Evolutionary conservation across 345 rosid genomes (phyloP).

Genomic region (Arabidopsis suecica): DNA sequence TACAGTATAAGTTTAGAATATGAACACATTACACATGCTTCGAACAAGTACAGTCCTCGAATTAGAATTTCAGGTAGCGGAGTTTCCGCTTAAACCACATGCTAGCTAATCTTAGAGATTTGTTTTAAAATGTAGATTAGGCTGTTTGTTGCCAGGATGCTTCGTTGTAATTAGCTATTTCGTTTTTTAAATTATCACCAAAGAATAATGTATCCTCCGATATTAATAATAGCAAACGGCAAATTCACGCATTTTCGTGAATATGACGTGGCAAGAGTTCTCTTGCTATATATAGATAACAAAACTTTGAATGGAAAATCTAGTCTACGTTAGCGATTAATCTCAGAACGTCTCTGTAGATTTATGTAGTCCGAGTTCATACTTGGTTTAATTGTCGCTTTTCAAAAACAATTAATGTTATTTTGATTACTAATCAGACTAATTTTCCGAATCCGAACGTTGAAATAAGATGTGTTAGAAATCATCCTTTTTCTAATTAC

Average conservation of each 20-base stretch:
- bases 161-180: slow-evolving; percentile 32
- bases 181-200: slow-evolving; percentile 3
- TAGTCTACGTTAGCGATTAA: slow-evolving; percentile 17
- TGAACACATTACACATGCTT: slow-evolving; percentile 36
- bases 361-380: too few relatives aligned
- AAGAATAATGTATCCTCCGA: background rate
- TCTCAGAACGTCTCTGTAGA: background rate
- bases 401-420: too few relatives aligned
- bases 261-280: background rate
- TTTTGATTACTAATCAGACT: too few relatives aligned
- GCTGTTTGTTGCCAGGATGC: slow-evolving; percentile 29
- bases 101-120: slow-evolving; percentile 46
- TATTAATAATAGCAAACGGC: background rate
- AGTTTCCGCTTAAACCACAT: slow-evolving; percentile 55
- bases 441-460: too few relatives aligned
- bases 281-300: background rate
- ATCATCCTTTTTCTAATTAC: too few relatives aligned
- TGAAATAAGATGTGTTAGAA: too few relatives aligned
- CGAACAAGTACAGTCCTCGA: slow-evolving; percentile 28
- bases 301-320: slow-evolving; percentile 10
- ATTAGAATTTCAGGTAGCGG: slow-evolving; percentile 56
- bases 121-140: slow-evolving; percentile 28
- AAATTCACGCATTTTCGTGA: slow-evolving; percentile 4
- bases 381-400: too few relatives aligned
- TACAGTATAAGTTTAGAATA: background rate